Base-by-base conservation (phyloP, 1,139 yeast genomes). In the Diutina mesorugosa region DNA sequence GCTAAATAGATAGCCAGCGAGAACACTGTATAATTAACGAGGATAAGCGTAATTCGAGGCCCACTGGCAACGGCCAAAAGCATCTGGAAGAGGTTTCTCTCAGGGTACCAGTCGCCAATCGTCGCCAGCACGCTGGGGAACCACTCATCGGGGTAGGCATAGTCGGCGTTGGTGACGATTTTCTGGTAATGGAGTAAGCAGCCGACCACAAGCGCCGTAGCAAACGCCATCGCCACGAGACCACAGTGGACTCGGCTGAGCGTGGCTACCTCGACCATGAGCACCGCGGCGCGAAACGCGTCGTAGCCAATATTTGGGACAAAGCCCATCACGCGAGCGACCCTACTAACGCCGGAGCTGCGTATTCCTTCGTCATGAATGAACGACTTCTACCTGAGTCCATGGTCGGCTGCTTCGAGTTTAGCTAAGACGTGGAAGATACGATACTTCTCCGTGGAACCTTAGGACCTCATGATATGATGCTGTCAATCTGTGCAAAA, bases 51-150 rank as follows among this genome's bases (percentile, higher is more conserved):
- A 5, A 50, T 4, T 10, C 53, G 53, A 9, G 53, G 53, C 8
- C 53, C 53, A n/a, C 41, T 32, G 26, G 53, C 53, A 1, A 50
- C 4, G 7, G 53, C 53, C 29, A 50, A 28, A 3, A 30, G 16
- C 45, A 32, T 50, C 18, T 50, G 53, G 45, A 50, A 50, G 12
- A 30, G 5, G 28, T 50, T 50, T 12, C 53, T 26, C 18, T 50
- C 53, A 2, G 53, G 53, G 16, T 8, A 30, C 53, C 53, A 50
- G 16, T 50, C 53, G 45, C 53, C 53, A 50, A 50, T 50, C 14
- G 53, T 50, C n/a, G 53, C 53, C 53, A 50, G 53, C 16, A 50
- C 53, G 16, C 53, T 50, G n/a, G 53, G 53, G n/a, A 50, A 16
- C 53, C 53, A 50, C 32, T 50, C 53, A 8, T 50, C 53, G 16